phyloP scores from a whole-genome alignment of 257 asterid genomes.

The Penstemon davidsonii region DNA sequence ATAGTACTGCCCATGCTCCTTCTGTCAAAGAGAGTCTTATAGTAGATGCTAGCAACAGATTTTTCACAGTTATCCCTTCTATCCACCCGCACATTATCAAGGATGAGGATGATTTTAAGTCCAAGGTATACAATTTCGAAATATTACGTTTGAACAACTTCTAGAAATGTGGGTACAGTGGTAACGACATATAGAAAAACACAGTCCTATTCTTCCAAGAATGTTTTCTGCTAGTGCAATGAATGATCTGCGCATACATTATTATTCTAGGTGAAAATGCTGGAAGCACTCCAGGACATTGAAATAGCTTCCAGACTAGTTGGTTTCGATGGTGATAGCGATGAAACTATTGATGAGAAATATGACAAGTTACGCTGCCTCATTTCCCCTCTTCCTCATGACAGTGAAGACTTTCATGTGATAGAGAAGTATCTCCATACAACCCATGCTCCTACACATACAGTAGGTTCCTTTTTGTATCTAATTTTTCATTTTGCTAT shows the following conservation, averaged over 20 bases:
- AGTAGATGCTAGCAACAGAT: slow-evolving; percentile 90
- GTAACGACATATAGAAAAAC: background rate
- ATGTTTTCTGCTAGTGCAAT: slow-evolving; percentile 6
- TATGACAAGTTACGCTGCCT: slow-evolving; percentile 71
- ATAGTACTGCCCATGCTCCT: slow-evolving; percentile 42
- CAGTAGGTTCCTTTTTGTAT: slow-evolving; percentile 43
- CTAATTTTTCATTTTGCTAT: background rate
- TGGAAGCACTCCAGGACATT: slow-evolving; percentile 98
- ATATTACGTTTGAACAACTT: background rate
- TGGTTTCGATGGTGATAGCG: slow-evolving; percentile 70
- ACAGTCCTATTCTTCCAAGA: background rate
- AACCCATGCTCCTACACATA: slow-evolving; percentile 98
- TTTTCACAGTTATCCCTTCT: slow-evolving; percentile 94
- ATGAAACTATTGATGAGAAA: slow-evolving; percentile 77
- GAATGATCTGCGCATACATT: background rate
- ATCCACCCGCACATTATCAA: slow-evolving; percentile 83
- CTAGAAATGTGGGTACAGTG: background rate
- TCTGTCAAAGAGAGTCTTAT: slow-evolving; percentile 64
- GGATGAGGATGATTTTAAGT: slow-evolving; percentile 80
- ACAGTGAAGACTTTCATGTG: slow-evolving; percentile 73
- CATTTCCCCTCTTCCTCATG: slow-evolving; percentile 76
- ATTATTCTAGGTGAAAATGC: slow-evolving; percentile 82
- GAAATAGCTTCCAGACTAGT: slow-evolving; percentile 94
- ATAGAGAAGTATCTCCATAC: slow-evolving; percentile 80
- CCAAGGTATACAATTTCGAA: slow-evolving; percentile 52